Conservation (phyloP, 2,329 filamentous ascomycete genomes). For the Fusarium nelsonii region DNA sequence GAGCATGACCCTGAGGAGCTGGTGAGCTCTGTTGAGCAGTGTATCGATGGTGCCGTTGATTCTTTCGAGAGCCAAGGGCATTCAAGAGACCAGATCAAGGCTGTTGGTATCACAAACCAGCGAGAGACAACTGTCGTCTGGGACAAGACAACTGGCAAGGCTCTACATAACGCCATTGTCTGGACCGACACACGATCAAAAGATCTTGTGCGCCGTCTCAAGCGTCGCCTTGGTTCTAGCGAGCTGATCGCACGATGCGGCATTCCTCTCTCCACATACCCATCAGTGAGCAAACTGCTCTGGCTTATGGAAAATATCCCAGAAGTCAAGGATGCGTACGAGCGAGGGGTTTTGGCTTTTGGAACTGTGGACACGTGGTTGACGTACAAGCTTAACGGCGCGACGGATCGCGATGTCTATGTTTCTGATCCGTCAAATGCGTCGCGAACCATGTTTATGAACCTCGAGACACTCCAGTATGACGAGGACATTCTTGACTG, state of each 20-base stretch:
- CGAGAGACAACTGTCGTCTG: slow-evolving; percentile 85
- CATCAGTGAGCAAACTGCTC: slow-evolving; percentile 80
- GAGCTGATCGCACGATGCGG: slow-evolving; percentile 77
- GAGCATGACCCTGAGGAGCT: slow-evolving; percentile 86
- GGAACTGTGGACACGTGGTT: slow-evolving; percentile 87
- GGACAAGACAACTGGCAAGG: slow-evolving; percentile 81
- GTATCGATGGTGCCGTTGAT: slow-evolving; percentile 79
- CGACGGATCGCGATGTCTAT: slow-evolving; percentile 71
- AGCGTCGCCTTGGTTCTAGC: slow-evolving; percentile 73
- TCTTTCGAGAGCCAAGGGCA: slow-evolving; percentile 77
- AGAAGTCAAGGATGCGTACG: slow-evolving; percentile 76
- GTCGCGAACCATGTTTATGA: slow-evolving; percentile 88
- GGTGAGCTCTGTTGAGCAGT: slow-evolving; percentile 76
- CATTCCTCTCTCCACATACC: slow-evolving; percentile 84
- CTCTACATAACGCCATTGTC: slow-evolving; percentile 84
- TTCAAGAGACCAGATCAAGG: slow-evolving; percentile 74
- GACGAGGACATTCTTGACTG: slow-evolving; percentile 79
- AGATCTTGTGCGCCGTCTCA: slow-evolving; percentile 78
- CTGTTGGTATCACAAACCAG: slow-evolving; percentile 86
- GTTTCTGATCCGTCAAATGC: slow-evolving; percentile 87
- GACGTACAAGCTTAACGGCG: slow-evolving; percentile 82
- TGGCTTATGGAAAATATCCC: slow-evolving; percentile 80
- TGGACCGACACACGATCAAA: slow-evolving; percentile 87
- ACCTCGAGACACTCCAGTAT: slow-evolving; percentile 80
- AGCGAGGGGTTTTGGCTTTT: slow-evolving; percentile 78